phyloP scores from a whole-genome alignment of 371 early-diverging fungal species.

The Entomophthora muscae region DNA sequence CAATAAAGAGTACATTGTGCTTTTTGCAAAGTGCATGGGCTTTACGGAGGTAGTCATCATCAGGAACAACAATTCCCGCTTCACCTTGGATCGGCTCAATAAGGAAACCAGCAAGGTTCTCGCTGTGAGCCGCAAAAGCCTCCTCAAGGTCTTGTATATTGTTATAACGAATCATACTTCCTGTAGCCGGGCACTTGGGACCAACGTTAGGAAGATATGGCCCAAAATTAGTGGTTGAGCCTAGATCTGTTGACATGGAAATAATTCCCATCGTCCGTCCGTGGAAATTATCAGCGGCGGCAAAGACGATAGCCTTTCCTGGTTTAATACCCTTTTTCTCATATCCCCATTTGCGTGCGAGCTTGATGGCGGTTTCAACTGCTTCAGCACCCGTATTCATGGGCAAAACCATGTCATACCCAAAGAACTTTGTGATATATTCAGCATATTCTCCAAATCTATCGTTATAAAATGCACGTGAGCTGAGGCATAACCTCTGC shows the following conservation, averaged over 20 bases:
- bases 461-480: conserved; percentile 93
- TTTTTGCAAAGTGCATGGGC: conserved; percentile 82
- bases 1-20: conserved; percentile 88
- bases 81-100: conserved; percentile 98
- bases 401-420: too few species aligned
- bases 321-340: conserved; percentile 71
- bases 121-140: conserved; percentile 61
- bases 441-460: conserved; percentile 80
- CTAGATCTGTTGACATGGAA: conserved; percentile 88
- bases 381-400: too few species aligned
- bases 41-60: conserved; percentile 69
- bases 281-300: conserved; percentile 86
- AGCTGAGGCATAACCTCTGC: conserved; percentile 57
- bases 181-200: conserved; percentile 50
- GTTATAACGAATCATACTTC: conserved; percentile 56
- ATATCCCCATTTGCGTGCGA: conserved; percentile 96
- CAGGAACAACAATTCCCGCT: conserved; percentile 87
- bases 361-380: too few species aligned
- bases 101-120: conserved; percentile 76
- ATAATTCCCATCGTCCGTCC: conserved; percentile 89
- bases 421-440: too few species aligned
- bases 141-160: conserved; percentile 67
- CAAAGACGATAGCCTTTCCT: conserved; percentile 67
- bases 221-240: conserved; percentile 70
- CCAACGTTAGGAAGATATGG: conserved; percentile 85